Evolutionary conservation across 2,329 filamentous ascomycete genomes (phyloP).

Genomic region (Aspergillus sp.): DNA sequence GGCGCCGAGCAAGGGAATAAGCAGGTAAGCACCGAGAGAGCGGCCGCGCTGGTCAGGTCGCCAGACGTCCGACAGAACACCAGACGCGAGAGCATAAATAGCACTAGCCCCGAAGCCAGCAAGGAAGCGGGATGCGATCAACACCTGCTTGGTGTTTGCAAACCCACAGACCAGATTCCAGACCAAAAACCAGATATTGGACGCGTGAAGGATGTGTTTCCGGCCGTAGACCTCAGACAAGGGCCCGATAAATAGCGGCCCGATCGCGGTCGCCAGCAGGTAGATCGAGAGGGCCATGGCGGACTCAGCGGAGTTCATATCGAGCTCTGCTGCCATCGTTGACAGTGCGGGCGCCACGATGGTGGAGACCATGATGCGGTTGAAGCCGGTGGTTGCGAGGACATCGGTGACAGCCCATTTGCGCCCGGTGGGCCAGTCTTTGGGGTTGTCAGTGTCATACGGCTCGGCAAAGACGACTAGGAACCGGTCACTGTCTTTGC

Average conservation of each 20-base stretch:
- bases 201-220: conserved; percentile 2
- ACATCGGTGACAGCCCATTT: conserved; percentile 6
- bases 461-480: neutral
- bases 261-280: conserved; percentile 6
- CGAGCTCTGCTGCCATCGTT: neutral
- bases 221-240: conserved; percentile 9
- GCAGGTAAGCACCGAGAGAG: neutral
- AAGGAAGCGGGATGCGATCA: conserved; percentile 6
- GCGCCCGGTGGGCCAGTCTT: conserved; percentile 1
- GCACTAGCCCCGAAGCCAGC: conserved; percentile 6
- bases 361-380: conserved; percentile 8
- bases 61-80: conserved; percentile 4
- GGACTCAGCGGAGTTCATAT: conserved; percentile 4
- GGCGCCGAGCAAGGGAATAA: conserved; percentile 2
- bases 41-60: conserved; percentile 2
- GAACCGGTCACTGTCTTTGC: neutral
- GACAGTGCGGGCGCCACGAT: conserved; percentile 7
- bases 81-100: neutral
- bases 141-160: neutral
- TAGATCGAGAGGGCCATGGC: conserved; percentile 7
- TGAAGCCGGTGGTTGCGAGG: conserved; percentile 3
- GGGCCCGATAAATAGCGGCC: conserved; percentile 2
- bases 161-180: conserved; percentile 9
- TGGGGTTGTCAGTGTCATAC: neutral
- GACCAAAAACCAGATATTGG: conserved; percentile 8